Percentiles rank a stretch among this genome's conserved stretches.
These are phyloP conservation scores for Capsicum pubescens DNA, from an alignment of 257 asterid genomes.

Conservation along the genomic window DNA sequence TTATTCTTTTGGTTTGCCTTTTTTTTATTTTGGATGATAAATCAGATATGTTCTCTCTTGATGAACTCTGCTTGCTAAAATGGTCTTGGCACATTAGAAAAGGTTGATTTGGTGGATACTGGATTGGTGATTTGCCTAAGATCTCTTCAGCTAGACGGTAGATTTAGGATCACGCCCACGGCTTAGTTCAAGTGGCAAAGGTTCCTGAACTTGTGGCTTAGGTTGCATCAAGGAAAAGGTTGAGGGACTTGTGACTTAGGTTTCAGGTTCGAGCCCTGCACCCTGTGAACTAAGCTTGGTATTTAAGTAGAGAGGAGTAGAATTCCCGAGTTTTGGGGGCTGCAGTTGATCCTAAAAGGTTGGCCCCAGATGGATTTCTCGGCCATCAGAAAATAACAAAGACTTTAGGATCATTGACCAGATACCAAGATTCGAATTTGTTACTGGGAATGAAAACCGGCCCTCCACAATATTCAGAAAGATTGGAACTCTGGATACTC, in stretches of 20 bases:
- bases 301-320: background rate
- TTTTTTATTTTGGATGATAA: background rate
- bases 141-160: background rate
- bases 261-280: background rate
- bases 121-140: background rate
- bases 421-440: background rate
- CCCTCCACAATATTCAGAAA: background rate
- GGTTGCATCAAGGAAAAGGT: background rate
- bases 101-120: background rate
- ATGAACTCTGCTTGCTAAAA: background rate
- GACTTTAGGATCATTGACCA: slow-evolving; percentile 15
- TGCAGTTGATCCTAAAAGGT: background rate
- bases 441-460: background rate
- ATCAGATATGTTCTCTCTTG: background rate
- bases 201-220: background rate
- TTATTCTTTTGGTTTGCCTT: background rate
- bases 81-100: background rate
- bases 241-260: background rate
- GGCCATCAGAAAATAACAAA: background rate
- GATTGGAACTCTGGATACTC: slow-evolving; percentile 3
- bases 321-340: background rate
- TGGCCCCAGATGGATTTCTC: background rate
- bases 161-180: background rate
- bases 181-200: background rate
- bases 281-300: background rate